Base-by-base conservation (phyloP, 2,329 filamentous ascomycete species). In the Cladosporium sp. region DNA sequence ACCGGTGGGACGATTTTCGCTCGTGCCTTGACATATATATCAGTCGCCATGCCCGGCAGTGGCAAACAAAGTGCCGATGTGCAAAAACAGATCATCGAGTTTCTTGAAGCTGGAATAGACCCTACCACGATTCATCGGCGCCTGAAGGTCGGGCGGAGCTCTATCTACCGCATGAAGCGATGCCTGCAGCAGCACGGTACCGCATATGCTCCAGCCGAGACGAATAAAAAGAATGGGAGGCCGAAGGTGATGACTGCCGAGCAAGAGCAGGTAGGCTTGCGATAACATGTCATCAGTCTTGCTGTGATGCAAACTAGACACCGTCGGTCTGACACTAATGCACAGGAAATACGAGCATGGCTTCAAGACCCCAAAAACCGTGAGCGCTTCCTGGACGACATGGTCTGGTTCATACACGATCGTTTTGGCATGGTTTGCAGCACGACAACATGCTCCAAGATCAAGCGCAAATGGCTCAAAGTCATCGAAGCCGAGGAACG, bases 121-220 rank as follows among this genome's bases (percentile, higher is more conserved):
- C 67, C 66, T 25, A 71, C 68, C 25, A 70, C 68, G 19, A 71
- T 71, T 36, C 68, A 71, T 45, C 61, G 66, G 9, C 62, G 64
- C 19, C 62, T 71, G 45, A 69, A 71, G 48, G 68, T 69, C 25
- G 68, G 68, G 32, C 50, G 68, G 17, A 68, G 65, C 58, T 64
- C 61, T 25, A 69, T 71, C 54, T 70, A 71, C 63, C 68, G 68
- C 62, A 71, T 71, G 68, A 69, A 69, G 57, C 62, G 68, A 60
- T 66, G 67, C 54, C 59, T 71, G 13, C 62, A 68, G 45, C 64
- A 67, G 44, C 66, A 71, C 63, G 68, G 68, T 34, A 68, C 68
- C 15, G 67, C 68, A 19, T 70, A 70, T 49, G 68, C 69, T 61
- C 68, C 68, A 9, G 45, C 60, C 6, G 69, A 68, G 62, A 50